Evolutionary conservation across 2,329 filamentous ascomycete species (phyloP).

Genomic region (Apiospora sp.): DNA sequence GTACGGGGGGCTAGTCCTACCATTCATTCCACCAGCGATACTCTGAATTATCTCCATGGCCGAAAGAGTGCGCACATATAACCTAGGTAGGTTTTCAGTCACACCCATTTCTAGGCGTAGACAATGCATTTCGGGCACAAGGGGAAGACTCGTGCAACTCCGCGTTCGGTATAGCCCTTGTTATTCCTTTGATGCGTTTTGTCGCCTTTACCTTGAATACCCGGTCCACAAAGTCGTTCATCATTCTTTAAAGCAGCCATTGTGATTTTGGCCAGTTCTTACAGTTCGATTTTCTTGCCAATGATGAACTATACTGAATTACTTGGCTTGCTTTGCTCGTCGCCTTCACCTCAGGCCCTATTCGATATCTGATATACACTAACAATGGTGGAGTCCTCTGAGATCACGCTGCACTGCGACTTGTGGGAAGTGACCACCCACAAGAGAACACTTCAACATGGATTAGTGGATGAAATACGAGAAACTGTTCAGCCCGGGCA

Average conservation of each 20-base stretch:
- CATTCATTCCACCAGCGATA: too few species aligned
- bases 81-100: not conserved
- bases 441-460: not conserved
- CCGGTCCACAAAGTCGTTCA: not conserved
- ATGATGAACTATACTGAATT: not conserved
- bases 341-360: not conserved
- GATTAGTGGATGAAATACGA: not conserved
- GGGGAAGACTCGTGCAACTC: not conserved
- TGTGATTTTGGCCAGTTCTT: not conserved
- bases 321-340: not conserved
- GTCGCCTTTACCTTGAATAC: not conserved
- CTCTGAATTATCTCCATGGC: too few species aligned
- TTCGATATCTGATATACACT: not conserved
- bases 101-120: not conserved
- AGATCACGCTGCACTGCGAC: not conserved
- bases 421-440: not conserved
- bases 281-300: not conserved
- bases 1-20: too few species aligned
- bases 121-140: not conserved
- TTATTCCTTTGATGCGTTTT: not conserved
- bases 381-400: not conserved
- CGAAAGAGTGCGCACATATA: too few species aligned
- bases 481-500: not conserved
- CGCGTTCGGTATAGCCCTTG: not conserved
- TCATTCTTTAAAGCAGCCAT: not conserved